Evolutionary conservation across 805 yeast species (phyloP).

Genomic region (Candida namnaoensis): DNA sequence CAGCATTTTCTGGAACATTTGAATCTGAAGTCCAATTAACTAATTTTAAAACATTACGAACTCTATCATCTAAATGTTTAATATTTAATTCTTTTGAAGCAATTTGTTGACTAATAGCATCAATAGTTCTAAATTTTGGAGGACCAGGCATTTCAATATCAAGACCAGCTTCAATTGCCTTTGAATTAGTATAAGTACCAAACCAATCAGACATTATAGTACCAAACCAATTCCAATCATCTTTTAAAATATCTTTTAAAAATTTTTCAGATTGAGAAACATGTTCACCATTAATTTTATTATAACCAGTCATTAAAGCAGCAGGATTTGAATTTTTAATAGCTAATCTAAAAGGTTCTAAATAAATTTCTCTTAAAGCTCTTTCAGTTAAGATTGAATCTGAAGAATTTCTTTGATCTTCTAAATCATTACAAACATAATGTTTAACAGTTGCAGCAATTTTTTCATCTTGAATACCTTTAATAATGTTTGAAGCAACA

Average conservation of each 20-base stretch:
- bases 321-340: conserved; percentile 42
- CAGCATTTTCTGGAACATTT: conserved; percentile 19
- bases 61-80: conserved; percentile 39
- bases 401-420: conserved; percentile 40
- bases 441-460: conserved; percentile 55
- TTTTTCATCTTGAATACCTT: conserved; percentile 43
- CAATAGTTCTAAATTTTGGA: conserved; percentile 31
- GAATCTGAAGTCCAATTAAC: conserved; percentile 34
- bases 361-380: conserved; percentile 57
- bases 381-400: conserved; percentile 45
- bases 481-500: conserved; percentile 37
- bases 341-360: conserved; percentile 57
- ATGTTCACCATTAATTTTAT: conserved; percentile 54
- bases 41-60: conserved; percentile 36
- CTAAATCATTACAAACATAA: conserved; percentile 55
- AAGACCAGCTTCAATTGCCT: conserved; percentile 43
- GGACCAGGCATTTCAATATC: conserved; percentile 68
- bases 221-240: conserved; percentile 53
- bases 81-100: conserved; percentile 28
- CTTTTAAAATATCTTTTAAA: conserved; percentile 36
- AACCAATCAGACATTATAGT: conserved; percentile 57
- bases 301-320: conserved; percentile 55
- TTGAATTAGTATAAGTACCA: conserved; percentile 42
- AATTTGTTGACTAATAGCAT: conserved; percentile 33
- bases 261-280: conserved; percentile 36